These are phyloP conservation scores for Moesziomyces sp. DNA, from an alignment of 1,284 basidiomycete genomes.

Conservation along the genomic window DNA sequence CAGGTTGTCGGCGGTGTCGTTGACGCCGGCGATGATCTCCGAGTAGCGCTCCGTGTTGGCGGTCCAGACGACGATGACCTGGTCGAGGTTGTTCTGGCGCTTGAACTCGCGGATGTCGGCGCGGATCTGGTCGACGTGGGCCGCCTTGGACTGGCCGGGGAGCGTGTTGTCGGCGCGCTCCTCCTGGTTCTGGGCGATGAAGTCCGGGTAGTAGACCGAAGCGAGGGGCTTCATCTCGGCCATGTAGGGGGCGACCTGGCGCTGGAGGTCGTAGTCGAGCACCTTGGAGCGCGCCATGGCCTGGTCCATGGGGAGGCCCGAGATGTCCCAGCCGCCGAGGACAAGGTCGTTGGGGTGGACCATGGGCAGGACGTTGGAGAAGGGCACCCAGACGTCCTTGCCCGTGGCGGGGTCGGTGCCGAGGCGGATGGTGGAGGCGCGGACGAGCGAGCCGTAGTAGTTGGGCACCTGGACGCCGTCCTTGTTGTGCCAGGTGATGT, in stretches of 20 bases:
- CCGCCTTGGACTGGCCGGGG: slow-evolving; percentile 84
- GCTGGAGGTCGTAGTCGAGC: slow-evolving; percentile 95
- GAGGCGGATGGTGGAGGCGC: slow-evolving; percentile 92
- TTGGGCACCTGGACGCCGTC: slow-evolving; percentile 91
- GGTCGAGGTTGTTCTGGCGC: slow-evolving; percentile 80
- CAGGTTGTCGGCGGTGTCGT: slow-evolving; percentile 92
- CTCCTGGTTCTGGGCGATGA: slow-evolving; percentile 96
- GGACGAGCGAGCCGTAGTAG: slow-evolving; percentile 80
- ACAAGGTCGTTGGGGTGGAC: slow-evolving; percentile 99
- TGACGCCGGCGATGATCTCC: slow-evolving; percentile 91
- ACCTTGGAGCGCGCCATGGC: slow-evolving; percentile 95
- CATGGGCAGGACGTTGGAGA: slow-evolving; percentile 95
- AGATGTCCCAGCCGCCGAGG: slow-evolving; percentile 97
- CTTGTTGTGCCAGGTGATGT: slow-evolving; percentile 96
- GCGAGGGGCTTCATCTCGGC: slow-evolving; percentile 85
- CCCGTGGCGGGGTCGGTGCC: slow-evolving; percentile 84
- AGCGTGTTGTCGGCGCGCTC: slow-evolving; percentile 93
- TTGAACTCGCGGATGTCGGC: slow-evolving; percentile 95
- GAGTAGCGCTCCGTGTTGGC: slow-evolving; percentile 99
- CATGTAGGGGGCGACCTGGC: slow-evolving; percentile 90
- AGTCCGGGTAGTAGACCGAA: slow-evolving; percentile 79
- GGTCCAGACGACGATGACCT: slow-evolving; percentile 91
- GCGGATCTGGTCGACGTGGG: slow-evolving; percentile 90
- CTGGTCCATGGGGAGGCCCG: slow-evolving; percentile 82
- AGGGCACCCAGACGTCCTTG: slow-evolving; percentile 91